These are phyloP conservation scores for Vickermania ingenoplastis DNA, from an alignment of 208 protist species.

Conservation along the genomic window DNA sequence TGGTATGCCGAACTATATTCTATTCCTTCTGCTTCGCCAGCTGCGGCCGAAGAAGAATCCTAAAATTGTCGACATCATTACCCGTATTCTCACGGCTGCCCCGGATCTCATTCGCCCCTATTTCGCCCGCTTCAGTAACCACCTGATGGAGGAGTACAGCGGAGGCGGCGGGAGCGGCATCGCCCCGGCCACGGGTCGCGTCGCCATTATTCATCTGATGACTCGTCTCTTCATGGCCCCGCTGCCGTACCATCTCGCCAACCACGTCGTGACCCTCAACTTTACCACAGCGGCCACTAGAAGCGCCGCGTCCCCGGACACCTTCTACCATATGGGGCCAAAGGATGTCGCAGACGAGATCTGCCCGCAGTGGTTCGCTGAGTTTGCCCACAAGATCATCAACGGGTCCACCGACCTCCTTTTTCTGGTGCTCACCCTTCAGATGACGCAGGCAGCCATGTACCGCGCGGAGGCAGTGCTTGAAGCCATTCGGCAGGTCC, in stretches of 20 bases:
- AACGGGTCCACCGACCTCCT: slow-evolving; percentile 72
- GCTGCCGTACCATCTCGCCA: slow-evolving; percentile 70
- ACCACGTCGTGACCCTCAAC: slow-evolving; percentile 33
- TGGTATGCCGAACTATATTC: slow-evolving; percentile 85
- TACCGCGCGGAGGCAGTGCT: slow-evolving; percentile 54
- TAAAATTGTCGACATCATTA: slow-evolving; percentile 40
- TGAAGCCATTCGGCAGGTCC: slow-evolving; percentile 32
- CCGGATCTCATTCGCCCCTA: slow-evolving; percentile 85
- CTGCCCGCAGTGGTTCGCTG: slow-evolving; percentile 66
- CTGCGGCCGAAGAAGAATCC: slow-evolving; percentile 60
- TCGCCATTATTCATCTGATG: slow-evolving; percentile 79
- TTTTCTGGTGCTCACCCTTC: slow-evolving; percentile 63
- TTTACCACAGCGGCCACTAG: slow-evolving; percentile 1
- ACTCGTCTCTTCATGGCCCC: slow-evolving; percentile 69
- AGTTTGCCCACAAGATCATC: slow-evolving; percentile 77
- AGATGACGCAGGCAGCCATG: slow-evolving; percentile 76
- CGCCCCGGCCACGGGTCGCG: slow-evolving; percentile 39
- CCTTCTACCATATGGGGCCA: slow-evolving; percentile 72
- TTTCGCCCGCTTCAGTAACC: slow-evolving; percentile 67
- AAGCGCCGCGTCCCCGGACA: slow-evolving; percentile 38
- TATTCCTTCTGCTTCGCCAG: slow-evolving; percentile 82
- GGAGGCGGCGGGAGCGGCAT: slow-evolving; percentile 11
- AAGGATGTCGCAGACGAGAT: slow-evolving; percentile 73
- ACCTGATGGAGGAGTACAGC: slow-evolving; percentile 62
- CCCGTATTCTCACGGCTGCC: slow-evolving; percentile 63